Conservation (phyloP, 208 protist species). For the Trypanosoma brucei region DNA sequence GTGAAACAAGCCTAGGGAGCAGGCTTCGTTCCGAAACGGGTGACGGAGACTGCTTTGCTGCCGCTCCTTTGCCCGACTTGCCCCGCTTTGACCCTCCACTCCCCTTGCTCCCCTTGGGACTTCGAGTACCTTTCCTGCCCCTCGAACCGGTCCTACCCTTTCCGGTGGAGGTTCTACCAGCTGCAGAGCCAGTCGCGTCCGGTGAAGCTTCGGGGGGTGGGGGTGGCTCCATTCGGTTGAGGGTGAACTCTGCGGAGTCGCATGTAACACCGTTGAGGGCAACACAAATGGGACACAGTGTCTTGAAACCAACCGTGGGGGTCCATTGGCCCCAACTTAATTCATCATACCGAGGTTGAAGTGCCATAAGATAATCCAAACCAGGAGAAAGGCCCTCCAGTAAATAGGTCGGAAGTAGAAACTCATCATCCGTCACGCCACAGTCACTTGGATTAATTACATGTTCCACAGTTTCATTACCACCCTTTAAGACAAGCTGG, state of each 20-base stretch:
- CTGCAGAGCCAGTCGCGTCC: background rate
- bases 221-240: constrained; percentile 15
- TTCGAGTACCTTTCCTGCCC: background rate
- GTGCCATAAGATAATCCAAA: constrained; percentile 75
- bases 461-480: constrained; percentile 25
- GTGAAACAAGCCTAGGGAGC: background rate
- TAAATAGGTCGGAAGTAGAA: constrained; percentile 33
- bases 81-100: background rate
- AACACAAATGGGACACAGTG: constrained; percentile 45
- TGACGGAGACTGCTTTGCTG: background rate
- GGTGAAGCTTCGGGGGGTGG: background rate
- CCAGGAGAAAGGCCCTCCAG: constrained; percentile 52
- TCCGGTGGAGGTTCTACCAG: background rate
- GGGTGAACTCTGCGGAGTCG: constrained; percentile 40
- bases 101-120: background rate
- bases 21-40: background rate
- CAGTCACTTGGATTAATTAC: constrained; percentile 19
- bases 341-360: constrained; percentile 83
- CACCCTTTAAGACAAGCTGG: constrained; percentile 27
- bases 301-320: constrained; percentile 55
- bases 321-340: constrained; percentile 81
- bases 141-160: background rate
- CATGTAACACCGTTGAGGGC: constrained; percentile 25
- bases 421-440: constrained; percentile 21
- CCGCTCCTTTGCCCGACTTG: background rate